These are phyloP conservation scores for Decorospora gaudefroyi DNA, from an alignment of 2,329 filamentous ascomycete genomes.

Conservation along the genomic window DNA sequence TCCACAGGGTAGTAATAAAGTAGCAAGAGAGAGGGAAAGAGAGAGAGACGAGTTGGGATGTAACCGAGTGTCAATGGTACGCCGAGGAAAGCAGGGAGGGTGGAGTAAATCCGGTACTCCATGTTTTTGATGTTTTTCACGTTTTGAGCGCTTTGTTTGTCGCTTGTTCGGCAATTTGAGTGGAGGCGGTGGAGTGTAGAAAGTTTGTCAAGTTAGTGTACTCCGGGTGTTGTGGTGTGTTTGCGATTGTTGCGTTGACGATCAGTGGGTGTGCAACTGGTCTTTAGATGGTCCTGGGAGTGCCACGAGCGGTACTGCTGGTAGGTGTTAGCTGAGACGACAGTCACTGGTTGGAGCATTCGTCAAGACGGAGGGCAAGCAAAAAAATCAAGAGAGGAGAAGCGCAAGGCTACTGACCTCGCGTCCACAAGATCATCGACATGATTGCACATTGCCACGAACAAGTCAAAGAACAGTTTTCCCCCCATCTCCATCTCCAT, in stretches of 20 bases:
- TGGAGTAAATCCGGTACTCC: conserved; percentile 34
- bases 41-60: conserved; percentile 17
- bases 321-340: conserved; percentile 17
- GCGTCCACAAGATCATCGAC: conserved; percentile 93
- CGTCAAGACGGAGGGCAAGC: conserved; percentile 12
- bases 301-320: conserved; percentile 30
- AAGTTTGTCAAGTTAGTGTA: conserved; percentile 18
- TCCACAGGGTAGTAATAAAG: conserved; percentile 19
- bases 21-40: conserved; percentile 22
- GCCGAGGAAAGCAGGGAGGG: conserved; percentile 35
- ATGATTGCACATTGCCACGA: conserved; percentile 97
- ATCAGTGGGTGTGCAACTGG: conserved; percentile 18
- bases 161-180: conserved; percentile 33
- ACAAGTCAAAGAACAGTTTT: conserved; percentile 97
- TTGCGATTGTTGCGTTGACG: conserved; percentile 23
- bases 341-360: too few relatives aligned
- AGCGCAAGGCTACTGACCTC: conserved; percentile 55
- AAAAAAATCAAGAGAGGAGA: conserved; percentile 14
- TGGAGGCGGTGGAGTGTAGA: conserved; percentile 14
- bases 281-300: conserved; percentile 35
- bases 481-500: conserved; percentile 95
- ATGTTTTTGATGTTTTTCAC: conserved; percentile 41
- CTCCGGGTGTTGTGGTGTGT: conserved; percentile 23
- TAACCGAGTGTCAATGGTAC: conserved; percentile 35
- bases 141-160: conserved; percentile 26